These are phyloP conservation scores for Ganoderma sp. DNA, from an alignment of 1,284 basidiomycete species.

Conservation along the genomic window DNA sequence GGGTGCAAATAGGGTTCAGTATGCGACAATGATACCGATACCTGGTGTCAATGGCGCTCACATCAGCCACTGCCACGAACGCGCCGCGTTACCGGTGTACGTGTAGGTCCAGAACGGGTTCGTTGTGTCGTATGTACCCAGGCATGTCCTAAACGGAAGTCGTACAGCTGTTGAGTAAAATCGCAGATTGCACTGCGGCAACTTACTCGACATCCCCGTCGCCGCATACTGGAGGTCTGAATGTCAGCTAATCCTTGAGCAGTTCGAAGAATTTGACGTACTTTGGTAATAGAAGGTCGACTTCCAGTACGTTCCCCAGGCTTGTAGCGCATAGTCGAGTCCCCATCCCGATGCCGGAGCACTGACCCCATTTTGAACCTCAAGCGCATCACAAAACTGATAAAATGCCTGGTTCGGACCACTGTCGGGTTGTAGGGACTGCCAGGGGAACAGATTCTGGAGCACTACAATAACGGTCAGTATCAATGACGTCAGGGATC, in stretches of 20 bases:
- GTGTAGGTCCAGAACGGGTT: constrained; percentile 55
- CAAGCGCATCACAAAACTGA: constrained; percentile 72
- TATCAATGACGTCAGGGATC: neutral
- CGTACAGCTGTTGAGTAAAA: neutral
- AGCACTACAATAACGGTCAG: constrained; percentile 45
- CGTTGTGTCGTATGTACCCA: constrained; percentile 59
- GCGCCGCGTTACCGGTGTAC: constrained; percentile 51
- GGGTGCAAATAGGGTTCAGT: neutral
- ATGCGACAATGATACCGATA: too few species aligned
- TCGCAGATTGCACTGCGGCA: too few species aligned
- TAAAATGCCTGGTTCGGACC: constrained; percentile 53
- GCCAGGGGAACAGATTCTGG: constrained; percentile 60
- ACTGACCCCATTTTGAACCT: constrained; percentile 65
- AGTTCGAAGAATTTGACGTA: constrained; percentile 37
- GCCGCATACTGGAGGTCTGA: constrained; percentile 47
- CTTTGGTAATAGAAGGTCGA: constrained; percentile 47
- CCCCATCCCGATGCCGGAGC: constrained; percentile 67
- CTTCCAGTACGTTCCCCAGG: constrained; percentile 65
- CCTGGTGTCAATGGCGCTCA: constrained; percentile 33
- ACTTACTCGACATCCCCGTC: constrained; percentile 46
- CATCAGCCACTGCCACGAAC: constrained; percentile 67
- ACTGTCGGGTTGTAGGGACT: constrained; percentile 54
- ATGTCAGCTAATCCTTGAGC: neutral
- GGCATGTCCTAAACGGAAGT: constrained; percentile 49
- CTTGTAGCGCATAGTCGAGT: constrained; percentile 59